Evolutionary conservation across 805 yeast species (phyloP), one percentile per base, ranked within the genome.

Genomic region (Naumovozyma baii): DNA sequence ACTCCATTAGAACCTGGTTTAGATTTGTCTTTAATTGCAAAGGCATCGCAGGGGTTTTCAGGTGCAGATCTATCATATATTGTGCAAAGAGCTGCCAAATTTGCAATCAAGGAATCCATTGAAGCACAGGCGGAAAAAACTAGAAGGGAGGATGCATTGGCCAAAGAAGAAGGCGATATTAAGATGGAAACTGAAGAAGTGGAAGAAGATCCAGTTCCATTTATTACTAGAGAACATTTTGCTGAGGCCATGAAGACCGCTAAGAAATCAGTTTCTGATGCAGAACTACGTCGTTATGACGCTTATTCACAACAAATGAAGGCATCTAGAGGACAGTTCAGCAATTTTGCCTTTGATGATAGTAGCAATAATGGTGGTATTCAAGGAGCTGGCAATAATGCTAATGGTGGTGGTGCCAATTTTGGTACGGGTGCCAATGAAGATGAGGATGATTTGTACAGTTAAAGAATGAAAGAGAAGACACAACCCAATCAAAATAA

Each of bases 161-260:
- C 49, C 50, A 18, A 26, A 15, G 46, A 39, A 22, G 47, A 40
- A 19, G 47, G 40, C 25, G 46, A 39, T 66, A 40, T 74, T 69
- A 48, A 71, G 68, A 71, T 39, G 13, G 43, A 45, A 18, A 31
- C 37, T 38, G 43, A 44, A 35, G 67, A 33, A 16, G 29, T 34
- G 22, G 80, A 66, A 42, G 65, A 67, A 54, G 98, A 92, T 62
- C 86, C 95, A 22, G 99, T 92, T 51, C 98, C 99, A 57, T 92
- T 66, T 64, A 90, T 92, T 55, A 84, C 95, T 20, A 83, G 82
- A 60, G 81, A 80, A 38, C 99, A 92, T 64, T 87, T 92, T 55
- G 96, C 92, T 67, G 97, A 92, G 71, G 99, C 99, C 34, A 92
- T 92, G 99, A 88, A 90, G 79, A 87, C 97, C 1, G 99, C 98